A percentile compares a stretch with the other conserved stretches of the same genome.
Conservation (phyloP, 1,139 yeast genomes). For the Saccharomyces hybrid region DNA sequence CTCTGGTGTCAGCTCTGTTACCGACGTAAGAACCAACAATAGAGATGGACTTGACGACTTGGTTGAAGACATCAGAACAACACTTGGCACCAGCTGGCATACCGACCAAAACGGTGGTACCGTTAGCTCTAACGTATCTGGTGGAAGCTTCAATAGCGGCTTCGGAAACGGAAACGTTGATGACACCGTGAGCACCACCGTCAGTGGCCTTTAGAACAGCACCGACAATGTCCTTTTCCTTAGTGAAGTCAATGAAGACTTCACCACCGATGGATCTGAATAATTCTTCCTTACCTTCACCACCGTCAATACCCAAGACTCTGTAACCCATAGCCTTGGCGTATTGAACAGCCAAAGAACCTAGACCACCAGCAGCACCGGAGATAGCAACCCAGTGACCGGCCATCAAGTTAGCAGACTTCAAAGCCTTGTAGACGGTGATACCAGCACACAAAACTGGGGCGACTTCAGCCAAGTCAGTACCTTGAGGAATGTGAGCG, state of each 20-base stretch:
- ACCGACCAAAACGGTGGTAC: conserved; percentile 58
- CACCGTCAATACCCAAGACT: conserved; percentile 57
- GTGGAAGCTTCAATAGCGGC: conserved; percentile 49
- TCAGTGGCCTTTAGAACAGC: conserved; percentile 44
- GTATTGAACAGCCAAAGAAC: conserved; percentile 57
- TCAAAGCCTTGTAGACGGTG: conserved; percentile 61
- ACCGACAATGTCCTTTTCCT: conserved; percentile 43
- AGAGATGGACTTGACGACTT: conserved; percentile 48
- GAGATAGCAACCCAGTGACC: conserved; percentile 61
- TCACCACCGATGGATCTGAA: conserved; percentile 52
- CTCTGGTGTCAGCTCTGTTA: conserved; percentile 61
- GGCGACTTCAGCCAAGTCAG: conserved; percentile 51
- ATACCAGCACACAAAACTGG: conserved; percentile 66
- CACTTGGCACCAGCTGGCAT: conserved; percentile 56
- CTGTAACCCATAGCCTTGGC: conserved; percentile 60
- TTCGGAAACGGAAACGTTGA: conserved; percentile 56
- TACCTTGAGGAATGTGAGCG: conserved; percentile 49
- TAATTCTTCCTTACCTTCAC: conserved; percentile 49
- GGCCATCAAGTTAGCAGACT: conserved; percentile 47
- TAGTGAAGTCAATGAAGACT: conserved; percentile 47
- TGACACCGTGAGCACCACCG: conserved; percentile 60
- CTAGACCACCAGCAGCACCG: conserved; percentile 66
- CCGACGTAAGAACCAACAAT: conserved; percentile 60
- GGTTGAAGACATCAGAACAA: conserved; percentile 44
- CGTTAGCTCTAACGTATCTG: conserved; percentile 50